phyloP scores from a whole-genome alignment of 1,284 basidiomycete genomes.

The Meira miltonrushii region DNA sequence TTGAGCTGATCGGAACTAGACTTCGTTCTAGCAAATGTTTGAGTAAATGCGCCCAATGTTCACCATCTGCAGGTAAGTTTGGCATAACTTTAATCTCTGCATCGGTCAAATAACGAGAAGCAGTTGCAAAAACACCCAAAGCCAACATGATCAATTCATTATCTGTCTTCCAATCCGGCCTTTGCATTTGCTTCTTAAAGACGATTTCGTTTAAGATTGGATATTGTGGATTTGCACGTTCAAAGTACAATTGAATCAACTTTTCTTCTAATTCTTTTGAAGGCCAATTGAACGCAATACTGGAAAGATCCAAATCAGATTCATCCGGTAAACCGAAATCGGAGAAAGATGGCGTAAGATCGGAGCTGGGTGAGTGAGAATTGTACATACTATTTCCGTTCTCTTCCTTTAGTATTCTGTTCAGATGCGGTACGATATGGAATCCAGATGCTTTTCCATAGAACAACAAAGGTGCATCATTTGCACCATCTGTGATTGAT shows the following conservation, averaged over 20 bases:
- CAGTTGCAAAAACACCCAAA: constrained; percentile 34
- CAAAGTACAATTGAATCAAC: constrained; percentile 36
- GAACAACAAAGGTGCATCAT: constrained; percentile 15
- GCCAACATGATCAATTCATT: constrained; percentile 26
- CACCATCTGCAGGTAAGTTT: background rate
- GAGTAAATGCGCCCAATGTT: background rate
- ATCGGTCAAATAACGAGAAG: constrained; percentile 25
- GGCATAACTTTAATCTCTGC: constrained; percentile 1
- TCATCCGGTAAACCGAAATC: constrained; percentile 20
- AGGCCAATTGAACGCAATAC: constrained; percentile 22
- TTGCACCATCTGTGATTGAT: background rate
- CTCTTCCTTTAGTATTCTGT: constrained; percentile 21
- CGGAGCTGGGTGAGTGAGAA: constrained; percentile 11
- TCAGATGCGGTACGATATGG: constrained; percentile 31
- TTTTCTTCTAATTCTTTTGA: constrained; percentile 24
- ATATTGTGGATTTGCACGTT: constrained; percentile 25
- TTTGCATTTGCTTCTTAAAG: constrained; percentile 24
- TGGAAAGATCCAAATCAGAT: background rate
- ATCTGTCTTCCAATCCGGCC: constrained; percentile 21
- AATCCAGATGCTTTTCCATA: constrained; percentile 39
- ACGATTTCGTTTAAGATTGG: constrained; percentile 37
- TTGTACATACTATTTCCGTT: constrained; percentile 15
- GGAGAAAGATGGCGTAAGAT: too few relatives aligned
- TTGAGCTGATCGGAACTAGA: background rate
- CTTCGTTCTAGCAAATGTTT: background rate